These are phyloP conservation scores for Epithele typhae DNA, from an alignment of 768 basidiomycete genomes.

Conservation along the genomic window DNA sequence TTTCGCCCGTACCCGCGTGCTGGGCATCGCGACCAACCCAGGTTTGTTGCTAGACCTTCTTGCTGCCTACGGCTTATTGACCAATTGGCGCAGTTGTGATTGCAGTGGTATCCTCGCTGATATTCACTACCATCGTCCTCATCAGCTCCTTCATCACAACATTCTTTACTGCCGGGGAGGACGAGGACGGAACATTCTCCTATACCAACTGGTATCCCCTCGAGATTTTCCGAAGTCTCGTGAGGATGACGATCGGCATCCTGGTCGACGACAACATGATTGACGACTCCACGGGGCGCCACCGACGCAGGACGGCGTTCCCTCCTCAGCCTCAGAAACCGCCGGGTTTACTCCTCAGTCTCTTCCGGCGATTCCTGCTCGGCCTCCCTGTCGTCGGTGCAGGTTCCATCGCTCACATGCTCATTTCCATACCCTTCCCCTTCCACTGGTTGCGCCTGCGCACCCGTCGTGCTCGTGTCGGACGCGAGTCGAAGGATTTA, in stretches of 20 bases:
- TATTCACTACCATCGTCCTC: constrained; percentile 66
- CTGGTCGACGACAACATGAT: constrained; percentile 50
- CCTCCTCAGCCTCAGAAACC: constrained; percentile 25
- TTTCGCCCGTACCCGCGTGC: constrained; percentile 64
- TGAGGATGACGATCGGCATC: constrained; percentile 59
- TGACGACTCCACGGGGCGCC: constrained; percentile 24
- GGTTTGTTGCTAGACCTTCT: constrained; percentile 33
- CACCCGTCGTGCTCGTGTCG: constrained; percentile 48
- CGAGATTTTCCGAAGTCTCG: constrained; percentile 54
- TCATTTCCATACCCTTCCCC: constrained; percentile 61
- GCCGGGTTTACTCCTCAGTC: constrained; percentile 46
- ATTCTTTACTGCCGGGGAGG: constrained; percentile 58
- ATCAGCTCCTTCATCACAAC: constrained; percentile 66
- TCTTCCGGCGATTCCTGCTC: constrained; percentile 68
- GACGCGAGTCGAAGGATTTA: constrained; percentile 56
- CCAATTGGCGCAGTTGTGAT: constrained; percentile 49
- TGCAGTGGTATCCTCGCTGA: constrained; percentile 50
- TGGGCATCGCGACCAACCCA: constrained; percentile 77
- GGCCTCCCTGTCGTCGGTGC: constrained; percentile 78
- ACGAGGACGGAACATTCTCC: constrained; percentile 29
- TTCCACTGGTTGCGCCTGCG: constrained; percentile 67
- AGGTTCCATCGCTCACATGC: constrained; percentile 68
- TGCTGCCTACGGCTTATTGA: background rate
- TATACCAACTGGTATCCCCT: constrained; percentile 41
- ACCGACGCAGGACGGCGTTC: constrained; percentile 6